Evolutionary conservation across 805 yeast genomes (phyloP), one percentile per base, ranked within the genome.

Genomic region (Dipodascus albidus): DNA sequence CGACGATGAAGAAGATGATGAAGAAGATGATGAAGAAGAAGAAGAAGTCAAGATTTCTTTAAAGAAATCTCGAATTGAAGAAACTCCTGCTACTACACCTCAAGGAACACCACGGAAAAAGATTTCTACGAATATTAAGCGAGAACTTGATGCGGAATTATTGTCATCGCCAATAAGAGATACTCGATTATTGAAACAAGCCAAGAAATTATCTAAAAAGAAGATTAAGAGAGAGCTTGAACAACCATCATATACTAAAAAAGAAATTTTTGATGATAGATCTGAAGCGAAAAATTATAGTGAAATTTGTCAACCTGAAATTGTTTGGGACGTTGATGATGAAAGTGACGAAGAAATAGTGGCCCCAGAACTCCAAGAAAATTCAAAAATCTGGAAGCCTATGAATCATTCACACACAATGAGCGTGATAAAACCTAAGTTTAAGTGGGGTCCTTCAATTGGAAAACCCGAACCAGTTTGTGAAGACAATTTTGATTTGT

Each of bases 381-480:
- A 38, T 17, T 38, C 44, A 8, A 38, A 38, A 17, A n/a, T 38
- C 50, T 27, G 65, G 38, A 52, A 52, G 21, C 27, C 27, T 6
- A 55, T 50, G 47, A 31, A 19, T 19, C 23, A 22, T 8, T 9
- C 47, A 23, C 11, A 17, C 4, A 42, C 50, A 14, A 56, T 55
- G 11, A 38, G 44, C 6, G 44, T 38, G 9, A 47, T 47, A 20
- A 14, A 21, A 4, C 31, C 49, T 52, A 53, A 53, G 52, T 65
- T 60, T 24, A 61, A 53, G 50, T 61, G 63, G 49, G 59, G 57
- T 2, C 87, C 95, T 0, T 68, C 78, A 0, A 58, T 59, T 1
- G 69, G 75, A 1, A 53, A 57, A 2, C 88, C 91, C 1, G 57
- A 64, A 14, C 75, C 88, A 0, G 88, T 84, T 1, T 80, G 72